phyloP scores from a whole-genome alignment of 108 stramenopile genomes.

The Cyclotella kingstonii region DNA sequence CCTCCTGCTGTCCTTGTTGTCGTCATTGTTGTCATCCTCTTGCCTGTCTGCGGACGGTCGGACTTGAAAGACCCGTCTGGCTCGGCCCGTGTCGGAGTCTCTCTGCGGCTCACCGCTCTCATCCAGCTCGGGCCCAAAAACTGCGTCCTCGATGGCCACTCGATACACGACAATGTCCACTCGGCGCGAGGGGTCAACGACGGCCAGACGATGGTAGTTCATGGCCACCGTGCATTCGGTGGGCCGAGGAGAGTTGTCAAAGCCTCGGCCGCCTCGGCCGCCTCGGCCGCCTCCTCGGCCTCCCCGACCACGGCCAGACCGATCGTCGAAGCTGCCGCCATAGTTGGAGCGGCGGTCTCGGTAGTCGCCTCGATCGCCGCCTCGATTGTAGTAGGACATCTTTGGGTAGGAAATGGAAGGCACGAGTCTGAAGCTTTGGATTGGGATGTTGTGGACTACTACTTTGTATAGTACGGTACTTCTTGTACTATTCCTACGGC shows the following conservation, averaged over 20 bases:
- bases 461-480: too few relatives aligned
- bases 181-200: conserved; percentile 1
- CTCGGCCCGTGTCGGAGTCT: not conserved
- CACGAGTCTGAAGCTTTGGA: too few relatives aligned
- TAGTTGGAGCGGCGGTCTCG: not conserved
- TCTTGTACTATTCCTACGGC: too few relatives aligned
- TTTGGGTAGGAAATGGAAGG: too few relatives aligned
- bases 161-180: not conserved
- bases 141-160: conserved; percentile 1
- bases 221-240: conserved; percentile 7
- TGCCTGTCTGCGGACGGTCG: too few relatives aligned
- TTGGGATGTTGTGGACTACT: too few relatives aligned
- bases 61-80: not conserved
- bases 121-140: not conserved
- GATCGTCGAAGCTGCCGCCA: conserved; percentile 1
- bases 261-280: not conserved
- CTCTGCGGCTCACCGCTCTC: not conserved
- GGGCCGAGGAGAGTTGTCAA: conserved; percentile 4
- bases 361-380: not conserved
- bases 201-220: conserved; percentile 1
- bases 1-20: not conserved
- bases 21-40: not conserved
- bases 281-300: not conserved
- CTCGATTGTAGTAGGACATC: not conserved
- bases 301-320: not conserved